A percentile compares a stretch with the other conserved stretches of the same genome.
Evolutionary conservation across 73 alveolate genomes (phyloP).

Genomic region (Symbiodinium natans): DNA sequence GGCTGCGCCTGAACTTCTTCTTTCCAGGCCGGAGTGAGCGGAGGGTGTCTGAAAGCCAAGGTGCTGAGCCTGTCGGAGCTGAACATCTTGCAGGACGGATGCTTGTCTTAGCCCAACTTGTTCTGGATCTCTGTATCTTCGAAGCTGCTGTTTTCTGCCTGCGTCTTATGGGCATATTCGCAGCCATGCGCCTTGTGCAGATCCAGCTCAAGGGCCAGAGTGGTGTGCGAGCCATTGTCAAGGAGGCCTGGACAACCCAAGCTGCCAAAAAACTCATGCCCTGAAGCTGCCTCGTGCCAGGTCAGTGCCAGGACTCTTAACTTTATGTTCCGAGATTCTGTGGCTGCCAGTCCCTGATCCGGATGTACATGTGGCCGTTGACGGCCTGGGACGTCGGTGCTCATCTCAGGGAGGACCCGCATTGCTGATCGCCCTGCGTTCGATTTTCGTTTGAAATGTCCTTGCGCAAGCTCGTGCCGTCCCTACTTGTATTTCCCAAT

Average conservation of each 20-base stretch:
- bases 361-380: constrained; percentile 93
- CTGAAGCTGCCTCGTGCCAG: no score
- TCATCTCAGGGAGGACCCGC: neutral
- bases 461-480: neutral
- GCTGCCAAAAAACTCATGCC: no score
- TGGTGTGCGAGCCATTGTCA: neutral
- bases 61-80: constrained; percentile 51
- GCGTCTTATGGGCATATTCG: no score
- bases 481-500: neutral
- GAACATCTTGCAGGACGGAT: constrained; percentile 67
- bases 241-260: no score
- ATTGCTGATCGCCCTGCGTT: neutral
- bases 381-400: constrained; percentile 77
- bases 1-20: no score
- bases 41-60: no score
- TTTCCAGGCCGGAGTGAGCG: no score
- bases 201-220: constrained; percentile 21
- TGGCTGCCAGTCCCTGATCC: constrained; percentile 93
- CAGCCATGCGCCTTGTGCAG: neutral
- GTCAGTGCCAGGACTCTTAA: no score
- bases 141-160: no score
- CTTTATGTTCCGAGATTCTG: no score
- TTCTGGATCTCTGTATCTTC: no score
- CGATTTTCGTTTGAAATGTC: neutral
- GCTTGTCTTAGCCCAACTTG: neutral